phyloP scores from a whole-genome alignment of 306 rosid species.

The Dalbergia cochinchinensis region DNA sequence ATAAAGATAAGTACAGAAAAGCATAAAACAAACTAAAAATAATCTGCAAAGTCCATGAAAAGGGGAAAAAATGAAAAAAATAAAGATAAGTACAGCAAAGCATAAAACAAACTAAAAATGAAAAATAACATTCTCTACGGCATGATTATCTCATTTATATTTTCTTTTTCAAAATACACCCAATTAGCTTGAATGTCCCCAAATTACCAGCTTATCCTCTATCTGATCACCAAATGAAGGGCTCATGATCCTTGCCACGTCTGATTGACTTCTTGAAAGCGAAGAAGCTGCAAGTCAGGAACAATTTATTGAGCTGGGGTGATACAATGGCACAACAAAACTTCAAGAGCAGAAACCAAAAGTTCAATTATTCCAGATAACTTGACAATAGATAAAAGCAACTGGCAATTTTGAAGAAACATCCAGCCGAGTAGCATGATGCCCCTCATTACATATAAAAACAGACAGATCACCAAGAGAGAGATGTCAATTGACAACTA shows the following conservation, averaged over 20 bases:
- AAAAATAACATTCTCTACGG: slow-evolving; percentile 19
- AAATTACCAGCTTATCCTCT: slow-evolving; percentile 82
- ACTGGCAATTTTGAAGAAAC: slow-evolving; percentile 10
- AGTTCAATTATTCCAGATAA: slow-evolving; percentile 34
- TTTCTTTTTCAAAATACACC: neutral
- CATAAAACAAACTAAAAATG: slow-evolving; percentile 25
- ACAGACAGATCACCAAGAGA: slow-evolving; percentile 28
- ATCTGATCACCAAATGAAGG: slow-evolving; percentile 67
- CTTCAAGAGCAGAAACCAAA: slow-evolving; percentile 26
- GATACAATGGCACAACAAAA: slow-evolving; percentile 7
- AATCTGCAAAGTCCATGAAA: slow-evolving; percentile 54
- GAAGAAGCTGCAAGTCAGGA: slow-evolving; percentile 67
- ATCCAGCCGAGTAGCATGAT: slow-evolving; percentile 16
- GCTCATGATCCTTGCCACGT: slow-evolving; percentile 64
- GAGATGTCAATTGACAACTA: slow-evolving; percentile 17
- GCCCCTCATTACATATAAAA: slow-evolving; percentile 29
- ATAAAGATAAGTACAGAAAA: slow-evolving; percentile 22
- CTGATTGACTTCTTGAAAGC: slow-evolving; percentile 80
- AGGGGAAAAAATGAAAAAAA: neutral
- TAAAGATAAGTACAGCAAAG: slow-evolving; percentile 34
- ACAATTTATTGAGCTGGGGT: slow-evolving; percentile 36
- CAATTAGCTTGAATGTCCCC: slow-evolving; percentile 20
- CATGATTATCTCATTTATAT: slow-evolving; percentile 18
- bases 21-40: slow-evolving; percentile 5
- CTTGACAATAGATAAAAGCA: slow-evolving; percentile 21